Percentiles rank a stretch among this genome's conserved stretches.
phyloP scores from a whole-genome alignment of 169 alveolate species.

The Eimeria necatrix region DNA sequence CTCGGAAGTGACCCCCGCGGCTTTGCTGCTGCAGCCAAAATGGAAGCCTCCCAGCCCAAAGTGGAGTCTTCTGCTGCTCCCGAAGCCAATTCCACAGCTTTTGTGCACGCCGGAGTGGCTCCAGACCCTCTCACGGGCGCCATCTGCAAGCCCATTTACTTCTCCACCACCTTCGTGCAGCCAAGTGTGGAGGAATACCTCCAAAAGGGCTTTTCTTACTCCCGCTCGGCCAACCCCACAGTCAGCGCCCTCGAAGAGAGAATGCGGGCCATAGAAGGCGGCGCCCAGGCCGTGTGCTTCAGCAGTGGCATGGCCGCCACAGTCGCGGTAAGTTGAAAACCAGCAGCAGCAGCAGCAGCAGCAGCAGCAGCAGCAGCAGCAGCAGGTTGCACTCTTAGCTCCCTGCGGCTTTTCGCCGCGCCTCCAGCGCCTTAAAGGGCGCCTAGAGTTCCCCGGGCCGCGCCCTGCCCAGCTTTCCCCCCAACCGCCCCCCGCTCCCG shows the following conservation, averaged over 20 bases:
- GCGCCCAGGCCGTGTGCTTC: conserved; percentile 79
- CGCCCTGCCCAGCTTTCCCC: too few relatives aligned
- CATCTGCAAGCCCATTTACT: conserved; percentile 85
- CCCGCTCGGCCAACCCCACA: conserved; percentile 87
- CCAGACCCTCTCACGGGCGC: conserved; percentile 86
- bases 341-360: too few relatives aligned
- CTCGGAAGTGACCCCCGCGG: background rate
- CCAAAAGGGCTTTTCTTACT: conserved; percentile 84
- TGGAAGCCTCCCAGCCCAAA: background rate
- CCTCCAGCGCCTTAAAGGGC: too few relatives aligned
- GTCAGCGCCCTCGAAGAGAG: conserved; percentile 83
- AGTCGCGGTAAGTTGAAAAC: conserved; percentile 71
- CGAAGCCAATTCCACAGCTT: conserved; percentile 45
- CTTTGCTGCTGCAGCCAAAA: background rate
- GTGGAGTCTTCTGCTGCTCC: background rate
- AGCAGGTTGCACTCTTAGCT: too few relatives aligned
- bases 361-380: too few relatives aligned
- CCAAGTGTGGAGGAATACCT: conserved; percentile 80
- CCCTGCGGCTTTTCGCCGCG: too few relatives aligned
- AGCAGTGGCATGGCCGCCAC: conserved; percentile 88
- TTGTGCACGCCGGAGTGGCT: conserved; percentile 73
- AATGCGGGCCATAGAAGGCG: conserved; percentile 85
- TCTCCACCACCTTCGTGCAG: conserved; percentile 86
- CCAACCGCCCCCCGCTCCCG: too few relatives aligned
- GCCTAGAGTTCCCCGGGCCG: too few relatives aligned